These are phyloP conservation scores for Beauveria asiatica DNA, from an alignment of 2,329 filamentous ascomycete genomes.

Conservation along the genomic window DNA sequence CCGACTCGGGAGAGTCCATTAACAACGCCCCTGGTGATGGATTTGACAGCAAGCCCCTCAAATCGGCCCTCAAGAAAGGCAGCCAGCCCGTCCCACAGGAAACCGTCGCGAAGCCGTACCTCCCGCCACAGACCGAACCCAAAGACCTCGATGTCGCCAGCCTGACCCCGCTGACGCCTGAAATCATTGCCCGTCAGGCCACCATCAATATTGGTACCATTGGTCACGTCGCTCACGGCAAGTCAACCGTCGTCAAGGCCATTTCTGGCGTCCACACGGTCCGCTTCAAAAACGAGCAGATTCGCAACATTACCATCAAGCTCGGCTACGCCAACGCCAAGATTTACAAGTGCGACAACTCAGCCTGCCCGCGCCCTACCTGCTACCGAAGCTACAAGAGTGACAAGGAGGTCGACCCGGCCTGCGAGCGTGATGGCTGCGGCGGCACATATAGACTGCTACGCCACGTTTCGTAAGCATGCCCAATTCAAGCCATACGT, in stretches of 20 bases:
- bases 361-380: slow-evolving; percentile 81
- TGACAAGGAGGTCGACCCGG: slow-evolving; percentile 96
- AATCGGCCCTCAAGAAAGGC: slow-evolving; percentile 79
- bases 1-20: slow-evolving; percentile 56
- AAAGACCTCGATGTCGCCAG: slow-evolving; percentile 74
- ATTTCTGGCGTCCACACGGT: slow-evolving; percentile 99
- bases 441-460: slow-evolving; percentile 77
- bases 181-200: slow-evolving; percentile 95
- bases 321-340: slow-evolving; percentile 98
- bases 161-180: slow-evolving; percentile 79
- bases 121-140: slow-evolving; percentile 88
- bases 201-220: slow-evolving; percentile 99
- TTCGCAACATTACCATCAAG: slow-evolving; percentile 99
- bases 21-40: slow-evolving; percentile 49
- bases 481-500: neutral
- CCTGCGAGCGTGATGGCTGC: slow-evolving; percentile 91
- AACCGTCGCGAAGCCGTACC: slow-evolving; percentile 42
- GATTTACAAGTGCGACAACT: slow-evolving; percentile 97
- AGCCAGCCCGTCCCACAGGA: slow-evolving; percentile 46
- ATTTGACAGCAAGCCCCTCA: slow-evolving; percentile 57
- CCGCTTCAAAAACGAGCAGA: slow-evolving; percentile 98
- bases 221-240: slow-evolving; percentile 97
- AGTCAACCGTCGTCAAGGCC: slow-evolving; percentile 97
- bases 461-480: slow-evolving; percentile 78
- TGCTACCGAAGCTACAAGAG: slow-evolving; percentile 98